Conservation (phyloP, 768 basidiomycete genomes). For the Boletus pseudopeckii region DNA sequence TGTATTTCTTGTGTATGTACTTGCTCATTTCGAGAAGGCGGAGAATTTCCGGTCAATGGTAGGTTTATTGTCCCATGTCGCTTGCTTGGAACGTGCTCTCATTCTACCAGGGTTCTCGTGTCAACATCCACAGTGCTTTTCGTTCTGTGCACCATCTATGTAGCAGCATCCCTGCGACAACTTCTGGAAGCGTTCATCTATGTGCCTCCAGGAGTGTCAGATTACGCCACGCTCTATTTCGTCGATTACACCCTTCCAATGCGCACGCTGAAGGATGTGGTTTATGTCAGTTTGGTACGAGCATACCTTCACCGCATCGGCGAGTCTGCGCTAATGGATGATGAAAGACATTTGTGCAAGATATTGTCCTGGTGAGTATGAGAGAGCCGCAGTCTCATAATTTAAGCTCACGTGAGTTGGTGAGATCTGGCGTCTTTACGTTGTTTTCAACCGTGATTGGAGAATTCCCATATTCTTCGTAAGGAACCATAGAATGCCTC, state of each 20-base stretch:
- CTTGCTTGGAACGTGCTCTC: neutral
- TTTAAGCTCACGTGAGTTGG: neutral
- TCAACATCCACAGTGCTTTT: constrained; percentile 14
- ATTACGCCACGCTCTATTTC: constrained; percentile 15
- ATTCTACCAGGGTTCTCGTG: constrained; percentile 9
- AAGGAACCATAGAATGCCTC: neutral
- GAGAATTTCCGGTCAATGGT: constrained; percentile 5
- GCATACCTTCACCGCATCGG: too few species aligned
- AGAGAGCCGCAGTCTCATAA: neutral
- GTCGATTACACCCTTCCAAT: constrained; percentile 7
- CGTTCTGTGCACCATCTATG: constrained; percentile 8
- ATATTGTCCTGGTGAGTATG: constrained; percentile 13
- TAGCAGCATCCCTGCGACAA: constrained; percentile 13
- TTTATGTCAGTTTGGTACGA: constrained; percentile 16
- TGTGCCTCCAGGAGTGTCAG: neutral
- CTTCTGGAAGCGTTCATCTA: constrained; percentile 17
- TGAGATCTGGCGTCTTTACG: constrained; percentile 24
- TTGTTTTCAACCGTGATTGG: constrained; percentile 23
- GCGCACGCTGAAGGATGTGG: constrained; percentile 13
- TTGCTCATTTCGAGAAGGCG: constrained; percentile 2
- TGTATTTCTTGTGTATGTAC: constrained; percentile 16
- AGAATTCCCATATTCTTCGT: constrained; percentile 18
- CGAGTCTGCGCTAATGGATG: neutral
- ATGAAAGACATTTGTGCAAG: constrained; percentile 14
- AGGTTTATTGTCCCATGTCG: neutral